Evolutionary conservation across 768 basidiomycete genomes (phyloP), one percentile per base, ranked within the genome.

Genomic region (Leccinum subtestaceum): DNA sequence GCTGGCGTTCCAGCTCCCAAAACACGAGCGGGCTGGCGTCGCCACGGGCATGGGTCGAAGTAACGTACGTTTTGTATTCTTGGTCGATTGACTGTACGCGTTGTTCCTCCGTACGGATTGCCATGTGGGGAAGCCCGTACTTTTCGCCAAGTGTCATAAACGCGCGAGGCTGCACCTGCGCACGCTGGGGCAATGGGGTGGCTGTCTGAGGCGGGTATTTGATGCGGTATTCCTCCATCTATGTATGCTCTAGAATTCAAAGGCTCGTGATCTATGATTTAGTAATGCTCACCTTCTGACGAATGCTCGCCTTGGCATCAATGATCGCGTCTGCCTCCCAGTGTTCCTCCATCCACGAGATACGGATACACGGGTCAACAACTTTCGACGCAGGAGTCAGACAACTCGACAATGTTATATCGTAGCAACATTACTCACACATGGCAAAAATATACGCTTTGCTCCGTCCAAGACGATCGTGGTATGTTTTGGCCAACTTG

Each of bases 61-160:
- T 53, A 34, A 31, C 2, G 17, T 61, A 57, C 11, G 4, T n/a
- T 43, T 57, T 58, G 11, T 46, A 61, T 6, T 58, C 60, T 54
- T 61, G 51, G 11, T 61, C 38, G 1, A 60, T n/a, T 3, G 5
- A 45, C 4, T 31, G 51, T 1, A 4, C 2, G 1, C 1, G 31
- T 17, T 27, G 45, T n/a, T 60, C 56, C 1, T 29, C 23, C 3
- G 13, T 2, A 9, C 5, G 2, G 10, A 52, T 21, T 2, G 2
- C 2, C 38, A 48, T 52, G 52, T 46, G 2, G 5, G 4, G 12
- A 17, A 60, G 59, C 7, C 55, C 34, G 8, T 60, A 56, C 9
- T 9, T 50, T 17, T 32, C 7, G 12, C 27, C 31, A 1, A 56
- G 47, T 2, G 11, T 56, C 13, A 45, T 49, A 15, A 52, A 53